Evolutionary conservation across 164 flowering plant species (phyloP).

Genomic region (Aristolochia fimbriata): DNA sequence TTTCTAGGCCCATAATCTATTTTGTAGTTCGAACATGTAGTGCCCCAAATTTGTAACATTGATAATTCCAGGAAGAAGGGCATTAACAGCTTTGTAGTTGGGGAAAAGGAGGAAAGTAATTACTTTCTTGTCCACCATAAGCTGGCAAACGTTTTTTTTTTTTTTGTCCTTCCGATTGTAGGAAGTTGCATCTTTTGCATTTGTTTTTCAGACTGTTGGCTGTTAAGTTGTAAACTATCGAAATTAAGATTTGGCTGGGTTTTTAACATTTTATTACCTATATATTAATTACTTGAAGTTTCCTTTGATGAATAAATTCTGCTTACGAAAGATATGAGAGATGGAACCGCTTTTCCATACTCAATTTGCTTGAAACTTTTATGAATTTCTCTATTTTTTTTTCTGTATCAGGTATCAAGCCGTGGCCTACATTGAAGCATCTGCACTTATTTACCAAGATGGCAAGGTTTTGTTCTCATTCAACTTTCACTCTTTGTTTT

Average conservation of each 20-base stretch:
- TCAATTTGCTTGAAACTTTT: not conserved
- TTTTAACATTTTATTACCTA: not conserved
- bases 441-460: constrained; percentile 94
- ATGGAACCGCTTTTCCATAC: not conserved
- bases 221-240: too few relatives aligned
- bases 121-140: too few relatives aligned
- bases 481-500: not conserved
- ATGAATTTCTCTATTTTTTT: not conserved
- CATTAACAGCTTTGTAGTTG: too few relatives aligned
- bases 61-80: too few relatives aligned
- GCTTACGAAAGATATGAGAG: too few relatives aligned
- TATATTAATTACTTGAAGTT: not conserved
- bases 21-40: not conserved
- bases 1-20: not conserved
- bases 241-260: too few relatives aligned
- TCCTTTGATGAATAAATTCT: not conserved
- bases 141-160: too few relatives aligned
- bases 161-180: too few relatives aligned
- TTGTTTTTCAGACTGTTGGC: too few relatives aligned
- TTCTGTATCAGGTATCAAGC: constrained; percentile 72
- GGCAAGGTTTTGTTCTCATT: constrained; percentile 52
- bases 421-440: constrained; percentile 96
- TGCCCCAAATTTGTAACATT: too few relatives aligned
- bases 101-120: too few relatives aligned
- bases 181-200: too few relatives aligned